phyloP scores from a whole-genome alignment of 176 grass and related monocot genomes.

The Panicum miliaceum region DNA sequence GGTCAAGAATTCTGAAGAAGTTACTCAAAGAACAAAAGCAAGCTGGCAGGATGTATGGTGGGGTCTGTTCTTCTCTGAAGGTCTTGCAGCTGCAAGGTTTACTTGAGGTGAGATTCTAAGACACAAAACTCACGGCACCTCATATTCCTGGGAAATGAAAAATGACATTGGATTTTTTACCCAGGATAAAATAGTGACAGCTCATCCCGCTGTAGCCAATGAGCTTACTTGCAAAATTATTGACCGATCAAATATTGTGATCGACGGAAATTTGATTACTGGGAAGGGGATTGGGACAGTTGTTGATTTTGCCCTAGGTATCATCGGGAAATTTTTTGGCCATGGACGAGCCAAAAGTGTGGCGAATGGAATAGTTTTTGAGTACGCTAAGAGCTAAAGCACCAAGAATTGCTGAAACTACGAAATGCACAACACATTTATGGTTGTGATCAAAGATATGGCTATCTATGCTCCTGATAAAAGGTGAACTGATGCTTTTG shows the following conservation, averaged over 20 bases:
- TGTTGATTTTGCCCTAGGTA: slow-evolving; percentile 74
- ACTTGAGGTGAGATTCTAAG: slow-evolving; percentile 65
- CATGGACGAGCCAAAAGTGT: slow-evolving; percentile 73
- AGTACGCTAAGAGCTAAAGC: slow-evolving; percentile 64
- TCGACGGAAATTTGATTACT: slow-evolving; percentile 88
- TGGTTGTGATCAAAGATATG: slow-evolving; percentile 13
- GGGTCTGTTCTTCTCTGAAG: slow-evolving; percentile 61
- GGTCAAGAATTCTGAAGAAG: slow-evolving; percentile 72
- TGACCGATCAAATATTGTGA: slow-evolving; percentile 67
- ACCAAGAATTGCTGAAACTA: slow-evolving; percentile 24
- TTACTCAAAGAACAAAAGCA: slow-evolving; percentile 74
- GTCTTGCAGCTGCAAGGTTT: slow-evolving; percentile 84
- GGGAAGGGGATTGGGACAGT: slow-evolving; percentile 68
- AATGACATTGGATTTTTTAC: slow-evolving; percentile 38
- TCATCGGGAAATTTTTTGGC: slow-evolving; percentile 79
- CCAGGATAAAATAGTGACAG: slow-evolving; percentile 69
- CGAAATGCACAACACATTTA: neutral
- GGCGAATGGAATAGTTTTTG: slow-evolving; percentile 84
- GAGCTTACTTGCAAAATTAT: slow-evolving; percentile 56
- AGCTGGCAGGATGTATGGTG: slow-evolving; percentile 76
- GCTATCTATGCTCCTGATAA: slow-evolving; percentile 16
- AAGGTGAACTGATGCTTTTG: slow-evolving; percentile 33
- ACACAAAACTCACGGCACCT: slow-evolving; percentile 23
- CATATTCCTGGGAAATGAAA: slow-evolving; percentile 30
- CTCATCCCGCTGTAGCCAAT: slow-evolving; percentile 55